phyloP scores from a whole-genome alignment of 2,329 filamentous ascomycete species.

The Pseudogymnoascus sp. region DNA sequence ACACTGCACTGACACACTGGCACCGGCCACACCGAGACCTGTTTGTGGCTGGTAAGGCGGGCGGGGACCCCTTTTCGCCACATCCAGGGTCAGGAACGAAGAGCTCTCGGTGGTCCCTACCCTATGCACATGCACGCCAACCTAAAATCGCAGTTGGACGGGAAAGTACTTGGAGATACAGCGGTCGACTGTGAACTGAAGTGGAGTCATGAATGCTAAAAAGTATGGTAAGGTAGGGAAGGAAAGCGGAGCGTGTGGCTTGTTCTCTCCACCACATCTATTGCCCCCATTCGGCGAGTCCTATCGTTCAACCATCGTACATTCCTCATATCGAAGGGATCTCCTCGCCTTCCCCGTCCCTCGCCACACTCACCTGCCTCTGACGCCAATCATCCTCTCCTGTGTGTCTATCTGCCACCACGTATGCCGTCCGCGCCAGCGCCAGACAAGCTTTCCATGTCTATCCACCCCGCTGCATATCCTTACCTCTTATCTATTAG shows the following conservation, averaged over 20 bases:
- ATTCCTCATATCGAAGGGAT: background rate
- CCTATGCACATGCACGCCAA: background rate
- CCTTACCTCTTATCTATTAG: background rate
- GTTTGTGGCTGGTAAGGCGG: constrained; percentile 5
- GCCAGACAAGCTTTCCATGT: background rate
- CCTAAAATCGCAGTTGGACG: background rate
- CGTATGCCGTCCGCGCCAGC: background rate
- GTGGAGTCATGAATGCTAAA: background rate
- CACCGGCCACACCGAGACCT: background rate
- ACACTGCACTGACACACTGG: background rate
- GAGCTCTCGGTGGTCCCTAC: background rate
- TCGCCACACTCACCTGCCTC: background rate
- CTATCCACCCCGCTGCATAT: background rate
- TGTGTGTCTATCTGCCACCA: background rate
- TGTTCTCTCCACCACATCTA: background rate
- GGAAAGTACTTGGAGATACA: background rate
- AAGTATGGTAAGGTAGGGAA: background rate
- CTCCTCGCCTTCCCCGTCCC: background rate
- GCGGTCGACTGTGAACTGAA: background rate
- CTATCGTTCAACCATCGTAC: background rate
- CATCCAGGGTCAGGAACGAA: constrained; percentile 1
- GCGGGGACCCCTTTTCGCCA: background rate
- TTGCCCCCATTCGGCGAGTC: background rate
- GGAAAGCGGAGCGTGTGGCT: background rate
- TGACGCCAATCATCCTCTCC: background rate